Evolutionary conservation across 768 basidiomycete species (phyloP).

Genomic region (Boletus reticulatus): DNA sequence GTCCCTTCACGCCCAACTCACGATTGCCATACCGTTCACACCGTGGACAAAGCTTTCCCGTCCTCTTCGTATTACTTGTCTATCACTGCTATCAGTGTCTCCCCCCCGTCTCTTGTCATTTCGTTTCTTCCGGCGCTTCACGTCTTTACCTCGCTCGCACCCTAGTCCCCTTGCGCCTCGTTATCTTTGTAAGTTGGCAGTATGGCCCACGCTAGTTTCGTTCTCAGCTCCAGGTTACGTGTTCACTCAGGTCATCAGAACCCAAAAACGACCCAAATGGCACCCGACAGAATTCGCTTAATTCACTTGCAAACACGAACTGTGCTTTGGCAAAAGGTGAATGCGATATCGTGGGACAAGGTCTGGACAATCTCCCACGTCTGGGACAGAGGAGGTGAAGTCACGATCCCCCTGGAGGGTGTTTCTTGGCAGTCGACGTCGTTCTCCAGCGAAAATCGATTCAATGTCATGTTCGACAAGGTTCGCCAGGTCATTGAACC

Average conservation of each 20-base stretch:
- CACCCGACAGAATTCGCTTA: background rate
- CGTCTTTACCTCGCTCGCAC: no score
- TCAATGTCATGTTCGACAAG: background rate
- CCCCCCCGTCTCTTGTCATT: background rate
- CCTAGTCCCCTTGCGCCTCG: no score
- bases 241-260: background rate
- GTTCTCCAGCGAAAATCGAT: conserved; percentile 6
- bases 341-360: background rate
- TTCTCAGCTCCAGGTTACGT: background rate
- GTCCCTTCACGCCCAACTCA: no score
- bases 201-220: no score
- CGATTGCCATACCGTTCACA: no score
- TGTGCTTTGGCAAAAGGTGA: background rate
- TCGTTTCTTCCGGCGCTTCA: background rate
- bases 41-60: no score
- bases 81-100: no score
- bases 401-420: background rate
- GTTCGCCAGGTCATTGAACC: background rate
- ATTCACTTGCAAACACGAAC: background rate
- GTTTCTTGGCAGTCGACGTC: conserved; percentile 1
- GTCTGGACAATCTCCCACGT: conserved; percentile 9
- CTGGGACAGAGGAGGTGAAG: conserved; percentile 2
- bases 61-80: no score
- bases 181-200: no score
- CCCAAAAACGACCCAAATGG: background rate